Conservation (phyloP, 345 rosid genomes). For the Raphanus raphanistrum region DNA sequence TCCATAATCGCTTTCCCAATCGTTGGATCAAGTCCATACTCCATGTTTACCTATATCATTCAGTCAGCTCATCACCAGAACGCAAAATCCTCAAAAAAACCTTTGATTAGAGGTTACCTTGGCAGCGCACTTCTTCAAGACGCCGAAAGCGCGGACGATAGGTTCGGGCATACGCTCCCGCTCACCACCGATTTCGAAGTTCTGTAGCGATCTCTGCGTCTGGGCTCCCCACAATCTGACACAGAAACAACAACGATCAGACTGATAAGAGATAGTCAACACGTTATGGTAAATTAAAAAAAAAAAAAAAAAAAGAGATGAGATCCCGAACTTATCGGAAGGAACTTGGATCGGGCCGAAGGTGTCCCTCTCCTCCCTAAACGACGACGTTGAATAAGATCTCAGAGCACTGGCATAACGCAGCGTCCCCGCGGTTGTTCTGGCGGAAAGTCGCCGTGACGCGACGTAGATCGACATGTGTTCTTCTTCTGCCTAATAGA, state of each 20-base stretch:
- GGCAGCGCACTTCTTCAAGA: conserved; percentile 93
- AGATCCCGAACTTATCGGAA: conserved; percentile 62
- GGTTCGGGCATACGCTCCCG: conserved; percentile 96
- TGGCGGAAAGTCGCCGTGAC: conserved; percentile 61
- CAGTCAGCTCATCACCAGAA: no score
- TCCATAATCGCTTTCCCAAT: conserved; percentile 88
- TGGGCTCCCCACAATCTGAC: conserved; percentile 96
- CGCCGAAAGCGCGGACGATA: conserved; percentile 86
- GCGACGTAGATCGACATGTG: conserved; percentile 55
- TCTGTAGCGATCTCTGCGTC: conserved; percentile 92
- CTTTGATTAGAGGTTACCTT: conserved; percentile 49
- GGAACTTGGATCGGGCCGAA: conserved; percentile 94
- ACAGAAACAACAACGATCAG: background rate
- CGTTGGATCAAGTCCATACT: conserved; percentile 86
- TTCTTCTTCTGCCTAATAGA: background rate
- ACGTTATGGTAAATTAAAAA: no score
- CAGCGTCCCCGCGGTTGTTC: conserved; percentile 48
- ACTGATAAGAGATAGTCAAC: background rate
- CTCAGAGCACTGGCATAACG: conserved; percentile 55
- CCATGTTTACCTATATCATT: conserved; percentile 69
- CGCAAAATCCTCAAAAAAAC: no score
- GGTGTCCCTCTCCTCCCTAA: conserved; percentile 88
- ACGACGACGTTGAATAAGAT: conserved; percentile 59
- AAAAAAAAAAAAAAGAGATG: background rate
- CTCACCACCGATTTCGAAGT: conserved; percentile 92